Percentiles rank a stretch among this genome's conserved stretches.
phyloP scores from a whole-genome alignment of 306 rosid genomes.

The Sesbania bispinosa region DNA sequence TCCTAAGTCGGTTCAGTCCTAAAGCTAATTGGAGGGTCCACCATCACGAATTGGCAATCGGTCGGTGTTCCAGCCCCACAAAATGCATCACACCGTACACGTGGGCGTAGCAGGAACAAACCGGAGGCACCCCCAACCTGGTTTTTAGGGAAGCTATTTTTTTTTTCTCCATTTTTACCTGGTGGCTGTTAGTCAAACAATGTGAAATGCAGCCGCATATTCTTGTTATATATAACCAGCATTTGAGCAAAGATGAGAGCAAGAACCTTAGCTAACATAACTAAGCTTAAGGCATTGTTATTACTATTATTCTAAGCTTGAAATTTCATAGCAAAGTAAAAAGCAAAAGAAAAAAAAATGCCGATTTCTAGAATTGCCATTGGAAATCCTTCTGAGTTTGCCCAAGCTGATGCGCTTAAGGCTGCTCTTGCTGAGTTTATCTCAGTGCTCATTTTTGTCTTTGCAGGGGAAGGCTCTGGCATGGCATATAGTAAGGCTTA shows the following conservation, averaged over 20 bases:
- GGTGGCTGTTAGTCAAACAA: constrained; percentile 6
- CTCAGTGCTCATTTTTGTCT: constrained; percentile 70
- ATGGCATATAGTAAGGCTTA: constrained; percentile 60
- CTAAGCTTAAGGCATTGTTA: background rate
- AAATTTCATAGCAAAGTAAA: background rate
- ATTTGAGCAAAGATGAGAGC: background rate
- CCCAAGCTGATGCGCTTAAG: constrained; percentile 47
- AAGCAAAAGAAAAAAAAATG: constrained; percentile 32
- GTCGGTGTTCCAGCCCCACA: constrained; percentile 43
- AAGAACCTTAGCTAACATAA: background rate
- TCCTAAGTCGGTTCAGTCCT: too few relatives aligned
- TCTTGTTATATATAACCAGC: constrained; percentile 31
- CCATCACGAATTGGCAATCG: constrained; percentile 30
- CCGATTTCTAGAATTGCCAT: constrained; percentile 53
- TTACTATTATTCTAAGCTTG: background rate
- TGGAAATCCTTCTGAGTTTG: constrained; percentile 47
- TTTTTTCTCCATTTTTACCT: constrained; percentile 23
- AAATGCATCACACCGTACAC: constrained; percentile 43
- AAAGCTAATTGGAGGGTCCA: constrained; percentile 36
- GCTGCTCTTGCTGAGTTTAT: constrained; percentile 77
- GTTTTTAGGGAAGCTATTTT: background rate
- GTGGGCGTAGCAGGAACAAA: constrained; percentile 41
- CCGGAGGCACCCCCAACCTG: constrained; percentile 46
- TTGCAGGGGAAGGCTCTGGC: constrained; percentile 80
- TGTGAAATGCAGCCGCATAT: background rate